These are phyloP conservation scores for Drosera capensis DNA, from an alignment of 148 eudicot genomes.

Conservation along the genomic window DNA sequence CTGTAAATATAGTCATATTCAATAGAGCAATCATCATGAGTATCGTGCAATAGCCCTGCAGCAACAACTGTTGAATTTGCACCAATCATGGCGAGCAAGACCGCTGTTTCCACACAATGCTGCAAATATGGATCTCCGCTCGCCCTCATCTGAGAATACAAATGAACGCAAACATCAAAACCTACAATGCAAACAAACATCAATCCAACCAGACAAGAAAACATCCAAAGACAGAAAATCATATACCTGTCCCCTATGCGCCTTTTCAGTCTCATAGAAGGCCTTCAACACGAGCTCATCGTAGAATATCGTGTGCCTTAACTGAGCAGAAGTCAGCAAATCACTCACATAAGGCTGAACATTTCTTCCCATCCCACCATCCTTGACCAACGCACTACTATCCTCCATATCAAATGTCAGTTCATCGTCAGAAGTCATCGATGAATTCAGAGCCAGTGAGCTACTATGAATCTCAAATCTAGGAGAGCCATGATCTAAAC, in stretches of 20 bases:
- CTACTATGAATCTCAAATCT: constrained; percentile 15
- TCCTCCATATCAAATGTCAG: constrained; percentile 73
- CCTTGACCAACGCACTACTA: constrained; percentile 14
- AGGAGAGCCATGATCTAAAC: constrained; percentile 45
- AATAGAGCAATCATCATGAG: constrained; percentile 74
- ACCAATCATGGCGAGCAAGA: constrained; percentile 64
- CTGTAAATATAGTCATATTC: constrained; percentile 39
- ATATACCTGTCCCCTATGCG: constrained; percentile 94
- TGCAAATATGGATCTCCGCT: constrained; percentile 92
- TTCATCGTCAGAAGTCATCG: constrained; percentile 26
- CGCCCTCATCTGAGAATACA: constrained; percentile 46
- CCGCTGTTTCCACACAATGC: constrained; percentile 91
- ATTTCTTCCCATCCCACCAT: too few species aligned
- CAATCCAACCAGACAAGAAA: background rate
- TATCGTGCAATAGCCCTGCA: constrained; percentile 90
- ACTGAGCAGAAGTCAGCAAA: constrained; percentile 57
- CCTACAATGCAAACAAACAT: constrained; percentile 1
- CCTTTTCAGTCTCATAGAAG: constrained; percentile 83
- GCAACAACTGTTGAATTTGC: constrained; percentile 83
- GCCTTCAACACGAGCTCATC: constrained; percentile 72
- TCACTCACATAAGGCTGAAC: constrained; percentile 27
- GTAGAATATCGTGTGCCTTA: constrained; percentile 42
- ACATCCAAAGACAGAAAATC: background rate
- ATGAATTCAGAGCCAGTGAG: constrained; percentile 13
- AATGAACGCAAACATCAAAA: constrained; percentile 4